Percentiles rank a stretch among this genome's conserved stretches.
These are phyloP conservation scores for Starmerella cellae DNA, from an alignment of 805 yeast species.

Conservation along the genomic window DNA sequence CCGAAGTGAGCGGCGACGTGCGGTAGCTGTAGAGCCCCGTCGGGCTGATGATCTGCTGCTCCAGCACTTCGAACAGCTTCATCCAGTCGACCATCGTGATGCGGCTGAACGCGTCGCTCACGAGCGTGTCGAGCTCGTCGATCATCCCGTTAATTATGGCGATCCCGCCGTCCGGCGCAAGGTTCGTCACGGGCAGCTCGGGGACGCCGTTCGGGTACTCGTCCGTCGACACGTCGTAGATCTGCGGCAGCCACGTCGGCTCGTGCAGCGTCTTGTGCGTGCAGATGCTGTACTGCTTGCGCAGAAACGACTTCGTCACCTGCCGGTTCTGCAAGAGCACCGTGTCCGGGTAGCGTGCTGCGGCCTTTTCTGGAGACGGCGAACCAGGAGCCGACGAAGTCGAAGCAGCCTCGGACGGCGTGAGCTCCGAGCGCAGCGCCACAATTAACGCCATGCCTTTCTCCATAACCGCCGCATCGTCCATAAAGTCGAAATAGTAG, in stretches of 20 bases:
- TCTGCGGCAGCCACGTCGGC: constrained; percentile 4
- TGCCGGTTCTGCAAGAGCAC: background rate
- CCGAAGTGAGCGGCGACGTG: constrained; percentile 31
- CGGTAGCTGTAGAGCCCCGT: constrained; percentile 45
- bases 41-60: constrained; percentile 49
- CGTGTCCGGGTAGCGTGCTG: constrained; percentile 7
- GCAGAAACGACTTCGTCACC: constrained; percentile 2
- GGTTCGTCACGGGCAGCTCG: constrained; percentile 11
- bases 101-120: constrained; percentile 43
- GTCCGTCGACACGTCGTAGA: background rate
- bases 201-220: background rate
- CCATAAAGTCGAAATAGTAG: constrained; percentile 63
- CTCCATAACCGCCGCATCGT: constrained; percentile 46
- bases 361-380: too few species aligned
- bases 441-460: constrained; percentile 13
- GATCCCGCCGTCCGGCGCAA: constrained; percentile 13
- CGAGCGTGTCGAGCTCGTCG: constrained; percentile 47
- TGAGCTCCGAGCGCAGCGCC: constrained; percentile 4
- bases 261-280: background rate
- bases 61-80: constrained; percentile 56
- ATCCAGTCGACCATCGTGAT: constrained; percentile 67
- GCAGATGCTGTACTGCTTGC: constrained; percentile 7
- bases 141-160: constrained; percentile 44
- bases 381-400: too few species aligned
- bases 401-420: background rate